A percentile compares a stretch with the other conserved stretches of the same genome.
Conservation (phyloP, 345 rosid species). For the Atalantia buxifolia region DNA sequence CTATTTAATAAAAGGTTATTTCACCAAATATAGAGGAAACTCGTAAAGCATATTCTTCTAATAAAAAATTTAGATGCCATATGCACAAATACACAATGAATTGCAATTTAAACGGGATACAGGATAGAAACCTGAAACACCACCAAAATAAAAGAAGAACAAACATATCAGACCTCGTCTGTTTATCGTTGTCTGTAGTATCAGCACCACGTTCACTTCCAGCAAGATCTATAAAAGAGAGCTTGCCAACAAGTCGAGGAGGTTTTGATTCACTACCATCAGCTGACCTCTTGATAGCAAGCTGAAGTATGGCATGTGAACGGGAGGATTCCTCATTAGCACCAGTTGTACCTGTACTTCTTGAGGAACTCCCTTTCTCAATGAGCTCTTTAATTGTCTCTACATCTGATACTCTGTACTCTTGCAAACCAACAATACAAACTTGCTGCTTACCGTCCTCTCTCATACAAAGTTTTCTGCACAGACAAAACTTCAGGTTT, state of each 20-base stretch:
- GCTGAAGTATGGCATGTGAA: constrained; percentile 98
- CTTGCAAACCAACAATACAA: constrained; percentile 96
- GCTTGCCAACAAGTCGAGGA: constrained; percentile 88
- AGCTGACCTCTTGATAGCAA: constrained; percentile 77
- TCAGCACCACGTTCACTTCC: constrained; percentile 99
- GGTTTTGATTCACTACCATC: constrained; percentile 88
- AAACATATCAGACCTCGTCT: constrained; percentile 64
- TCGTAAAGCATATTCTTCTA: not conserved
- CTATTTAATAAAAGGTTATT: constrained; percentile 13
- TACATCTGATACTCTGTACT: constrained; percentile 89
- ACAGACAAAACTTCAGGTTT: constrained; percentile 10
- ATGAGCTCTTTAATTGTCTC: constrained; percentile 91
- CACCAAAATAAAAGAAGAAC: not conserved
- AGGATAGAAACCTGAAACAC: constrained; percentile 3
- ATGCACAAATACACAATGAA: not conserved
- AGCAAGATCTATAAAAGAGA: constrained; percentile 96
- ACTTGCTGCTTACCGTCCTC: constrained; percentile 99
- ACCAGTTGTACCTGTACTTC: constrained; percentile 97
- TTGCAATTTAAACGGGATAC: not conserved
- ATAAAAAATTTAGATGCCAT: not conserved
- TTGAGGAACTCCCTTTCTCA: constrained; percentile 86
- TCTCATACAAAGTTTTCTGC: constrained; percentile 93
- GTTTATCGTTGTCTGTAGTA: constrained; percentile 97
- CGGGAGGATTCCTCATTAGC: constrained; percentile 99
- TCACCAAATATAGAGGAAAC: not conserved